A percentile compares a stretch with the other conserved stretches of the same genome.
Conservation (phyloP, 2,329 filamentous ascomycete species). For the Acrocalymma vagum region DNA sequence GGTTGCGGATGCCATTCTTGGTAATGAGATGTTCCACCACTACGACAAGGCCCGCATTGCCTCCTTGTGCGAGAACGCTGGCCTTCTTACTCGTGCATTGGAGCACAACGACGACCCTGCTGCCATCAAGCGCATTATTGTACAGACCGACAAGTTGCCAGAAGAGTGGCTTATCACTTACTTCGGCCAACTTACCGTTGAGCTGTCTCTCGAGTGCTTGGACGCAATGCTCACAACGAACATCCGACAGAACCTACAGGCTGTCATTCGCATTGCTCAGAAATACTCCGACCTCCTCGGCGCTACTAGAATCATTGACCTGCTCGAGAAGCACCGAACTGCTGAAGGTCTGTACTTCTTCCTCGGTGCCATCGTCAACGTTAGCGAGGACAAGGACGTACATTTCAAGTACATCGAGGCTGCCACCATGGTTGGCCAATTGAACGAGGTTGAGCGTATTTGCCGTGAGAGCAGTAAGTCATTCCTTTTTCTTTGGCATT, state of each 20-base stretch:
- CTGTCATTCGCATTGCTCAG: conserved; percentile 93
- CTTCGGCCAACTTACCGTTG: conserved; percentile 93
- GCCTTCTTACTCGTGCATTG: conserved; percentile 74
- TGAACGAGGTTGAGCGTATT: conserved; percentile 96
- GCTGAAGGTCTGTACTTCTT: conserved; percentile 98
- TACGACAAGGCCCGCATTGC: conserved; percentile 93
- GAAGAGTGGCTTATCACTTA: conserved; percentile 91
- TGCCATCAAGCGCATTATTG: conserved; percentile 87
- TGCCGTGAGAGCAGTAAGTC: conserved; percentile 81
- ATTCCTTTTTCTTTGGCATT: too few species aligned
- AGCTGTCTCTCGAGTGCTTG: conserved; percentile 91
- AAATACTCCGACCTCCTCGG: conserved; percentile 98
- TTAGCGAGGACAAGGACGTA: conserved; percentile 93
- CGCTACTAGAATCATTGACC: conserved; percentile 84
- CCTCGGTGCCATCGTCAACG: conserved; percentile 95
- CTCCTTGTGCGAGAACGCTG: conserved; percentile 90
- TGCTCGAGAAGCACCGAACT: conserved; percentile 98
- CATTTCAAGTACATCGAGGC: conserved; percentile 99
- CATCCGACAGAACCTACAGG: conserved; percentile 95
- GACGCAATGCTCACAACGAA: conserved; percentile 97
- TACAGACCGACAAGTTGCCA: conserved; percentile 87
- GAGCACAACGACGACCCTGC: conserved; percentile 94
- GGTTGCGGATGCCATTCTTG: conserved; percentile 95
- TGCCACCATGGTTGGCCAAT: conserved; percentile 90
- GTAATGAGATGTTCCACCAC: conserved; percentile 98